phyloP scores from a whole-genome alignment of 179 eudicot species.

The Sideroxylon spinosum region DNA sequence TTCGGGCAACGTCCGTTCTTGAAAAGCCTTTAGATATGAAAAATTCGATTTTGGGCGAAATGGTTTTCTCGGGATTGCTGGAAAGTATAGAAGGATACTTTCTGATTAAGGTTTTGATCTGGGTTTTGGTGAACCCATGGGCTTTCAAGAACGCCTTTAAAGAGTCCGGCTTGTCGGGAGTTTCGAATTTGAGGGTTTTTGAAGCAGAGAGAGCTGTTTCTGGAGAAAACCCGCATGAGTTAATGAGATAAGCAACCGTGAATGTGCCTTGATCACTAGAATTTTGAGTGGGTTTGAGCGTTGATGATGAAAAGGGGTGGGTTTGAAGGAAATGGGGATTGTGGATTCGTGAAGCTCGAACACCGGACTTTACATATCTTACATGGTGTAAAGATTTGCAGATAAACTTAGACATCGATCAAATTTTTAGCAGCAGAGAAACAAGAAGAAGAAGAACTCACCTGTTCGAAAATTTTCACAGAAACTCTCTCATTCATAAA shows the following conservation, averaged over 20 bases:
- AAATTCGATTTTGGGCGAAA: slow-evolving; percentile 32
- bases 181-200: not conserved
- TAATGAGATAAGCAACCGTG: slow-evolving; percentile 16
- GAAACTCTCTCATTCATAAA: too few species aligned
- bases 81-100: too few species aligned
- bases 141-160: too few species aligned
- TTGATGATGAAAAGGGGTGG: not conserved
- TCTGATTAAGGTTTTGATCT: too few species aligned
- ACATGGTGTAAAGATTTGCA: not conserved
- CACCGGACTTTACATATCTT: not conserved
- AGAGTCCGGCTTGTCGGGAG: too few species aligned
- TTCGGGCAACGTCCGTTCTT: not conserved
- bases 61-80: slow-evolving; percentile 1
- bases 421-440: not conserved
- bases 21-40: slow-evolving; percentile 24
- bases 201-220: slow-evolving; percentile 22
- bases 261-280: slow-evolving; percentile 8
- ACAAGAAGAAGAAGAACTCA: too few species aligned
- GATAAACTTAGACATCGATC: not conserved
- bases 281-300: not conserved
- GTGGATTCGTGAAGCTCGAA: not conserved
- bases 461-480: too few species aligned
- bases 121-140: too few species aligned
- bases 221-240: slow-evolving; percentile 34
- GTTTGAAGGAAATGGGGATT: not conserved